Percentiles rank a stretch among this genome's conserved stretches.
phyloP scores from a whole-genome alignment of 257 asterid genomes.

The Gynochthodes officinalis region DNA sequence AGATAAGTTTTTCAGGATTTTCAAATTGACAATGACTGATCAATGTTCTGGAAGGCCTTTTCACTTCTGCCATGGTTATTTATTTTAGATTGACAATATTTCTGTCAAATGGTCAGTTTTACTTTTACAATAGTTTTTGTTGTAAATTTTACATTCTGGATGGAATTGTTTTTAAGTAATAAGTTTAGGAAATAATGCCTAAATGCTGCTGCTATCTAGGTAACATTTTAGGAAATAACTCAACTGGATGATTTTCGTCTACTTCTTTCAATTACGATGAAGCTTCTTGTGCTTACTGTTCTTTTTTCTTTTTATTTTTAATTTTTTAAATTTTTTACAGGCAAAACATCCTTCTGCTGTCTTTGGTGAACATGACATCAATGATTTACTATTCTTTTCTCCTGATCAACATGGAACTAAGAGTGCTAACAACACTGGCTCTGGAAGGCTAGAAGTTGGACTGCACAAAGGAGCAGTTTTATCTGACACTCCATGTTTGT shows the following conservation, averaged over 20 bases:
- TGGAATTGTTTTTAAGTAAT: no score
- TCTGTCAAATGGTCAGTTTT: not conserved
- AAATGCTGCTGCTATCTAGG: no score
- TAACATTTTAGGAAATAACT: not conserved
- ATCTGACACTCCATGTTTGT: constrained; percentile 47
- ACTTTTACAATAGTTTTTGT: no score
- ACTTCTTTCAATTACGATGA: not conserved
- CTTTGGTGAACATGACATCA: constrained; percentile 53
- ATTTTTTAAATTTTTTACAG: constrained; percentile 29
- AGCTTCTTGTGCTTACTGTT: not conserved
- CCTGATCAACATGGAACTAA: constrained; percentile 55
- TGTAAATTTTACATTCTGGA: no score
- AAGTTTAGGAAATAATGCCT: no score
- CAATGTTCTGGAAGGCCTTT: not conserved
- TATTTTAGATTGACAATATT: not conserved
- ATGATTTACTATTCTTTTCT: constrained; percentile 48
- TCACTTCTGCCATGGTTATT: not conserved
- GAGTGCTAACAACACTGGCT: constrained; percentile 37
- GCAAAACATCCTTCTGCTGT: constrained; percentile 42
- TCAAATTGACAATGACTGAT: no score
- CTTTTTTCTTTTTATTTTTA: not conserved
- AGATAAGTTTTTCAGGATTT: no score
- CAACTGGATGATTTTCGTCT: not conserved
- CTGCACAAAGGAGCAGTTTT: constrained; percentile 45
- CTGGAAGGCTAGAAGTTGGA: constrained; percentile 42